Evolutionary conservation across 2,329 filamentous ascomycete genomes (phyloP), one percentile per base, ranked within the genome.

Genomic region (Exophiala oligosperma): DNA sequence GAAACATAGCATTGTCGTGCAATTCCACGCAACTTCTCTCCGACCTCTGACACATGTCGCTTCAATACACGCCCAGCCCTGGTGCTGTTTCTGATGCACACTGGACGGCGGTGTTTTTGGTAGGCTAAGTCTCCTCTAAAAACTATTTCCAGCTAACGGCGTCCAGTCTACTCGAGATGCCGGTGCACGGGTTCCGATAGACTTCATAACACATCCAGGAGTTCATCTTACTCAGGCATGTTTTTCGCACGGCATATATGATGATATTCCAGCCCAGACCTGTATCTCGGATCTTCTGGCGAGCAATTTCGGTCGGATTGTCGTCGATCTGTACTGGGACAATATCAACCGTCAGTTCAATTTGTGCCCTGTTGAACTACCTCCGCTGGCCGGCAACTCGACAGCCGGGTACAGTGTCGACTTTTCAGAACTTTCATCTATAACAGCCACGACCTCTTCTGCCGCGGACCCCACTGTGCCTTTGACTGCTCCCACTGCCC

Each of bases 301-400:
- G 0, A 72, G 80, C n/a, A 84, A 84, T 4, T 87, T 84, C 65
- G 77, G 79, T 40, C 77, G 81, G 46, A 76, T 87, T 47, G 72
- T 81, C 44, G 71, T 87, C 28, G 86, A 89, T 68, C 65, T 87
- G 11, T 88, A 85, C 66, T 89, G 86, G 86, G 85, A 87, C 62
- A 67, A 77, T 24, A 75, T 72, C 29, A 76, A 79, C 28, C 71
- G 71, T 32, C 68, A 76, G 41, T 88, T 85, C 83, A 82, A 76
- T 50, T 76, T 88, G 17, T 89, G 86, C 68, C 86, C 86, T 0
- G 82, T 82, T 21, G 58, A 66, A 56, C 47, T 67, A 9, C 65
- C 65, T 17, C 59, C 58, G 9, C 46, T 60, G 23, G 59, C 56
- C 8, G 59, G 55, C 28, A 65, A 65, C 53, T 29, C 55, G n/a